Conservation (phyloP, 495 filamentous ascomycete species). For the Daldinia bambusicola region DNA sequence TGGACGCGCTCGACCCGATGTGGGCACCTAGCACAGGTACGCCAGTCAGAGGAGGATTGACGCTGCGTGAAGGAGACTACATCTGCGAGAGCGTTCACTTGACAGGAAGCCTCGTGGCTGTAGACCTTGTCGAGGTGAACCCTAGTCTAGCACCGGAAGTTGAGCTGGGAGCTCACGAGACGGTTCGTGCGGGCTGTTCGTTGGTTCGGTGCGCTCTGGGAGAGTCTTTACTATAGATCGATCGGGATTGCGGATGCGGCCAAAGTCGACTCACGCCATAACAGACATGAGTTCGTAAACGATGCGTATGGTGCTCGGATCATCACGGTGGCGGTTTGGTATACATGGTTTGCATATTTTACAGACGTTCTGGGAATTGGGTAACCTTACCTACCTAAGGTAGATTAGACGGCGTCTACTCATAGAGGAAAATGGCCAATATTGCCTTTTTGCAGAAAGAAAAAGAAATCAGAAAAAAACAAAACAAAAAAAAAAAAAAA, state of each 20-base stretch:
- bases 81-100: slow-evolving; percentile 97
- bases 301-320: background rate
- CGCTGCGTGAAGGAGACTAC: slow-evolving; percentile 94
- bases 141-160: slow-evolving; percentile 75
- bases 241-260: background rate
- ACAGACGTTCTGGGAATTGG: background rate
- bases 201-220: slow-evolving; percentile 91
- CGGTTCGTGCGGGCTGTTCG: slow-evolving; percentile 88
- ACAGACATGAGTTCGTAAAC: background rate
- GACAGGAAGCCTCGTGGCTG: slow-evolving; percentile 88
- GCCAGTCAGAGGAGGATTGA: slow-evolving; percentile 93
- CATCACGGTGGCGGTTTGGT: background rate
- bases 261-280: background rate
- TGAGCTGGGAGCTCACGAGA: slow-evolving; percentile 80
- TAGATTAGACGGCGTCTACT: slow-evolving; percentile 6
- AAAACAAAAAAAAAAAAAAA: no score
- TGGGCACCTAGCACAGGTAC: slow-evolving; percentile 97
- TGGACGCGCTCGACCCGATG: slow-evolving; percentile 95
- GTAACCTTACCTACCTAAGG: background rate
- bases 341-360: background rate
- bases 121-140: slow-evolving; percentile 98
- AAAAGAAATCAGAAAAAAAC: no score
- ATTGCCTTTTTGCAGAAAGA: background rate
- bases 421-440: background rate
- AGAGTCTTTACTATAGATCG: slow-evolving; percentile 79